Base-by-base conservation (phyloP, 2,329 filamentous ascomycete genomes). In the Hypoxylon sp. region DNA sequence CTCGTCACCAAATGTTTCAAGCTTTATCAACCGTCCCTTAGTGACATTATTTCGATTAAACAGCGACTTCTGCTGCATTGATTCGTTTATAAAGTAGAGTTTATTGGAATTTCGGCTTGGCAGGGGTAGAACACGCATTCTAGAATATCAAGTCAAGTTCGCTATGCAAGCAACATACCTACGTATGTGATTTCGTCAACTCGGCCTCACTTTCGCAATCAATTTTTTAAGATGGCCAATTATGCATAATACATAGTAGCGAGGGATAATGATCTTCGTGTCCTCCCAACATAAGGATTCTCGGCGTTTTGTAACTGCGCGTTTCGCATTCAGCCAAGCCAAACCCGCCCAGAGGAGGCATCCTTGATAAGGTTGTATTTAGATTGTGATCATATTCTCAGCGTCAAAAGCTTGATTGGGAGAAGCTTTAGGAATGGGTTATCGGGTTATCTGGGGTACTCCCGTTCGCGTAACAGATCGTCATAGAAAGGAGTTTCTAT, bases 1-100 rank as follows among this genome's bases (percentile, higher is more conserved):
- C 59, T 70, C 63, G 13, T 59, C 51, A 39, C 22, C 24, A 37
- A 55, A 59, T 67, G 51, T 70, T 67, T 70, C 55, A 67, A 63
- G 29, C 11, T 33, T 44, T 44, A 46, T 17, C 22, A 39, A 37
- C 14, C 29, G 66, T 67, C 14, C 39, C 5, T 44, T 22, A 44
- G 17, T 22, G 39, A 1, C 17, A 5, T 44, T 44, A 17, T 44
- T 44, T 44, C 39, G 39, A 44, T 44, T 22, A 9, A 44, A 22
- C 17, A 10, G 39, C 39, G 39, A 17, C 39, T 44, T 44, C 39
- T 44, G 39, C 17, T 44, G 39, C 39, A 44, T 17, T 22, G 10
- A 44, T 22, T 22, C 17, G 39, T 44, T 44, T 44, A 17, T 22
- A 22, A n/a, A 10, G 10, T 22, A 44, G 6, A 22, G n/a, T 9